Evolutionary conservation across 148 eudicot species (phyloP).

Genomic region (Linanthus parryae): DNA sequence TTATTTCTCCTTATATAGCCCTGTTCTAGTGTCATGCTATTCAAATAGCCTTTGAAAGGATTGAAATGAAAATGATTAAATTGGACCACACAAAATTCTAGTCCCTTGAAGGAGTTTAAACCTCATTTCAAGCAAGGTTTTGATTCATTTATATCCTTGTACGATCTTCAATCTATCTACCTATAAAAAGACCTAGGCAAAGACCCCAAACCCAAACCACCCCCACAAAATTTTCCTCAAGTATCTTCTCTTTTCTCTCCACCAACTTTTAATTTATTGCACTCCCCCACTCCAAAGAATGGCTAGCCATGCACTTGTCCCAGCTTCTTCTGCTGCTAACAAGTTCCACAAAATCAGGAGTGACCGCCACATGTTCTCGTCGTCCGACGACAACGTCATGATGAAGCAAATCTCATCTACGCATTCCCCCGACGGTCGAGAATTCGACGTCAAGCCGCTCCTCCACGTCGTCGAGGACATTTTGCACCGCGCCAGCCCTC

Average conservation of each 20-base stretch:
- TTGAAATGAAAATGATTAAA: too few species aligned
- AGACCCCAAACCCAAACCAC: neutral
- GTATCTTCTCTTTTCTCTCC: neutral
- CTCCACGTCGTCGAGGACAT: conserved; percentile 60
- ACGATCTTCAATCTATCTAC: neutral
- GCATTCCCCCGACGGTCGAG: conserved; percentile 65
- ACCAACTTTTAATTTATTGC: neutral
- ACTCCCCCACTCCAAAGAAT: neutral
- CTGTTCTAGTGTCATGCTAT: too few species aligned
- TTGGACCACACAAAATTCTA: too few species aligned
- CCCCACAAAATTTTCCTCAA: neutral
- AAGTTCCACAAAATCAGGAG: conserved; percentile 12
- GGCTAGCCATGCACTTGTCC: neutral
- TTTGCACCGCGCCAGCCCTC: conserved; percentile 36
- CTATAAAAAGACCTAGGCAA: neutral
- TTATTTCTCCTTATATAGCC: too few species aligned
- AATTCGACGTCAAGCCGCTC: conserved; percentile 47
- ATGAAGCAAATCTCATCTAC: conserved; percentile 50
- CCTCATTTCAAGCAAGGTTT: too few species aligned
- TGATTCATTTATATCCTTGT: neutral
- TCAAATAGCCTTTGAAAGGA: too few species aligned
- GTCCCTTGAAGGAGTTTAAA: too few species aligned
- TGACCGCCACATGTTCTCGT: conserved; percentile 42
- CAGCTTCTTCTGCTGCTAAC: neutral
- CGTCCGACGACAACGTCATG: conserved; percentile 64